Evolutionary conservation across 768 basidiomycete species (phyloP).

Genomic region (Fomitopsis pulvina): DNA sequence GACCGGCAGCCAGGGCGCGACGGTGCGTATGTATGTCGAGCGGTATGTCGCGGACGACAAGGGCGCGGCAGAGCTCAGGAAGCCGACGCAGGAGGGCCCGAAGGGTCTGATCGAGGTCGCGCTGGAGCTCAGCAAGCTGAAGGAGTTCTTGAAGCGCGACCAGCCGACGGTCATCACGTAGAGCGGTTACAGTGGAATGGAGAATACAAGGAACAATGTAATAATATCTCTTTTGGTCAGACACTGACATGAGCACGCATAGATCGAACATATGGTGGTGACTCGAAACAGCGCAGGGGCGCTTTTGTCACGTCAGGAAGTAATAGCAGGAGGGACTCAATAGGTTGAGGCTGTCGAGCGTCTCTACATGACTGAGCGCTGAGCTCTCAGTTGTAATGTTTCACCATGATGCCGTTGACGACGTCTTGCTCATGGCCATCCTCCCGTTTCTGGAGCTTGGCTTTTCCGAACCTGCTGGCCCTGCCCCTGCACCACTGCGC

Average conservation of each 20-base stretch:
- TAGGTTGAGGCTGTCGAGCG: too few species aligned
- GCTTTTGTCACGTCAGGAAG: too few species aligned
- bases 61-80: slow-evolving; percentile 61
- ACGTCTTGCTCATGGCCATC: slow-evolving; percentile 27
- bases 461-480: slow-evolving; percentile 23
- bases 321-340: too few species aligned
- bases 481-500: slow-evolving; percentile 26
- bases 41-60: slow-evolving; percentile 73
- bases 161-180: slow-evolving; percentile 93
- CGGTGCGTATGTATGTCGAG: slow-evolving; percentile 94
- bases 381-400: slow-evolving; percentile 25
- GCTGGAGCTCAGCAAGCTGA: slow-evolving; percentile 75
- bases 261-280: too few species aligned
- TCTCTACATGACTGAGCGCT: too few species aligned
- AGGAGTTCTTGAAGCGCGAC: slow-evolving; percentile 78
- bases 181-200: not conserved
- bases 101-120: slow-evolving; percentile 96
- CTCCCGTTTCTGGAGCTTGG: slow-evolving; percentile 23
- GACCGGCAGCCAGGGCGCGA: slow-evolving; percentile 94
- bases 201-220: not conserved
- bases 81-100: slow-evolving; percentile 82
- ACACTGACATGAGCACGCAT: not conserved
- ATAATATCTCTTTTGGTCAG: not conserved
- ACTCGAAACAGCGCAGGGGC: too few species aligned
- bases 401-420: slow-evolving; percentile 27